A percentile compares a stretch with the other conserved stretches of the same genome.
Evolutionary conservation across 2,329 filamentous ascomycete genomes (phyloP).

Genomic region (Trichothecium sympodiale): DNA sequence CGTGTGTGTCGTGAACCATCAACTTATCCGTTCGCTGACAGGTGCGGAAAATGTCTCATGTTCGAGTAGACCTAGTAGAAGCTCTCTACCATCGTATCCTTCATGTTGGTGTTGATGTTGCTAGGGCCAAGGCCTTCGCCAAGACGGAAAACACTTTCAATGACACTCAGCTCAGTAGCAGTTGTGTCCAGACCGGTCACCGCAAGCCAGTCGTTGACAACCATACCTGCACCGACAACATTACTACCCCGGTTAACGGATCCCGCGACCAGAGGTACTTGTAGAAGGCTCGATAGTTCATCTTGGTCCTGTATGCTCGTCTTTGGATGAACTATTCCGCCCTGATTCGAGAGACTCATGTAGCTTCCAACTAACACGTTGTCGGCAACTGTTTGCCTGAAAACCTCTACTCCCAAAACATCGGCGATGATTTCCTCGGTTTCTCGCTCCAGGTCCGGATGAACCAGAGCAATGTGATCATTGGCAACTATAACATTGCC

Average conservation of each 20-base stretch:
- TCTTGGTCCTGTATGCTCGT: conserved; percentile 97
- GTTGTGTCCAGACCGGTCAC: conserved; percentile 90
- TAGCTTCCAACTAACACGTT: conserved; percentile 95
- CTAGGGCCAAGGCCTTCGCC: conserved; percentile 75
- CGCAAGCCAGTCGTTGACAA: conserved; percentile 78
- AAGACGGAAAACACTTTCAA: conserved; percentile 91
- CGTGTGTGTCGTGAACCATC: no score
- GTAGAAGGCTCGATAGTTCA: conserved; percentile 83
- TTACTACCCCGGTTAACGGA: conserved; percentile 86
- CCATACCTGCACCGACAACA: conserved; percentile 70
- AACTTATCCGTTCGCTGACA: no score
- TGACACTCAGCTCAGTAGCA: conserved; percentile 91
- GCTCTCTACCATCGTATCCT: conserved; percentile 97
- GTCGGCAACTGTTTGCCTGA: conserved; percentile 89
- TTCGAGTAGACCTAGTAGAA: conserved; percentile 73
- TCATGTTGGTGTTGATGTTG: conserved; percentile 73
- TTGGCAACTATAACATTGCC: conserved; percentile 96
- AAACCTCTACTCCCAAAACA: conserved; percentile 79
- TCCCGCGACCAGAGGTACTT: conserved; percentile 91
- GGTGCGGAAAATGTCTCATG: no score
- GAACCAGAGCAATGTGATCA: conserved; percentile 92
- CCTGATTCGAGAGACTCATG: conserved; percentile 93
- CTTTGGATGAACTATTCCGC: conserved; percentile 94
- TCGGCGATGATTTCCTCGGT: conserved; percentile 98
- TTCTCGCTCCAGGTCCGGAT: conserved; percentile 93